Percentiles rank a stretch among this genome's conserved stretches.
Conservation (phyloP, 768 basidiomycete species). For the Boletus rubropictus region DNA sequence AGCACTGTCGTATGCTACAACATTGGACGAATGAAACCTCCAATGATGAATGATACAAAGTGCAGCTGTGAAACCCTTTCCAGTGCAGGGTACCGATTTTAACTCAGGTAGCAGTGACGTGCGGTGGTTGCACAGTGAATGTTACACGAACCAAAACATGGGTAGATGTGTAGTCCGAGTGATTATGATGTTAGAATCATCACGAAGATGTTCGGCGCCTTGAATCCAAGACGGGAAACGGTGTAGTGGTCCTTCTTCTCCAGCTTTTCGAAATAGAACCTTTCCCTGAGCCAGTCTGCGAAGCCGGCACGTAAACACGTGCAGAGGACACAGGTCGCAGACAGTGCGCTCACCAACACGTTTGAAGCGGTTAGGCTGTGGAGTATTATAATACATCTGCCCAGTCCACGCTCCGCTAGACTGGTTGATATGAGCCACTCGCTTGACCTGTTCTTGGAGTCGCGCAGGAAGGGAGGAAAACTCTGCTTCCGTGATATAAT, state of each 20-base stretch:
- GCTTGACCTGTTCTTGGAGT: constrained; percentile 66
- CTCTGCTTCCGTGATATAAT: constrained; percentile 61
- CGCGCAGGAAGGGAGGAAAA: constrained; percentile 54
- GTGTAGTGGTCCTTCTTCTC: constrained; percentile 56
- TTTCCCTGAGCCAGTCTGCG: constrained; percentile 74
- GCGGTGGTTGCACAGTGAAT: neutral
- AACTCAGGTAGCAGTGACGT: neutral
- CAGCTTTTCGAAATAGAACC: constrained; percentile 63
- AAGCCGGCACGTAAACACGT: neutral
- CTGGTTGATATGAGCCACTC: constrained; percentile 44
- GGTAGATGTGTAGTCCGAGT: neutral
- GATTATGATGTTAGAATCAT: constrained; percentile 53
- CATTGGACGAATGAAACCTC: too few relatives aligned
- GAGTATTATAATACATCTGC: constrained; percentile 41
- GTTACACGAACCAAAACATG: constrained; percentile 8
- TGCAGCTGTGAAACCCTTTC: neutral
- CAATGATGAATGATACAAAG: neutral
- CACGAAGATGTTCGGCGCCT: constrained; percentile 74
- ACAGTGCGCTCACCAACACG: constrained; percentile 51
- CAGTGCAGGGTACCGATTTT: neutral
- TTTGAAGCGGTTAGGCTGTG: constrained; percentile 45
- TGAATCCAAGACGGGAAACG: constrained; percentile 59
- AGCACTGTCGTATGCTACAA: neutral
- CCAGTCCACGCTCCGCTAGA: constrained; percentile 32
- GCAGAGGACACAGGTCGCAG: neutral